Conservation (phyloP, 2,329 filamentous ascomycete genomes). For the Penicillium griseofulvum region DNA sequence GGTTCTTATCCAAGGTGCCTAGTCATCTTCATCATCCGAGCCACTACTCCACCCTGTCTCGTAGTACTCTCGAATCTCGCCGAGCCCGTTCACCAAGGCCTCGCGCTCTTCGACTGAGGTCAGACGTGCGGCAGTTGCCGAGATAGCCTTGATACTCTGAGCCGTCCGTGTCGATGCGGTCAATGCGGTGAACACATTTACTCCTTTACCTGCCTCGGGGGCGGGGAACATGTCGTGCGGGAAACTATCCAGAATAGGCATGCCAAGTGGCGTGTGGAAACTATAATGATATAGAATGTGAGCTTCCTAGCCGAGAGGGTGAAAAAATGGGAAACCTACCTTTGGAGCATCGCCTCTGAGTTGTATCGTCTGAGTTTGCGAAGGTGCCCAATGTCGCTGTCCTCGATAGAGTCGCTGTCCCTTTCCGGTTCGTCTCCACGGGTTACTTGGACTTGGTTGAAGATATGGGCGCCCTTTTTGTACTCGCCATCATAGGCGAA, state of each 20-base stretch:
- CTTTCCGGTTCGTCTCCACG: conserved; percentile 25
- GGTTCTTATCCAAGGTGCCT: conserved; percentile 4
- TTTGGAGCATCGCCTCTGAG: conserved; percentile 35
- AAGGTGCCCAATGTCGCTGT: conserved; percentile 25
- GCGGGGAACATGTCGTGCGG: conserved; percentile 67
- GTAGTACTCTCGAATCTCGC: conserved; percentile 82
- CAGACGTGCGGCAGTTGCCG: conserved; percentile 60
- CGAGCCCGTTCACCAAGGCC: conserved; percentile 73
- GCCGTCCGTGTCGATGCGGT: conserved; percentile 75
- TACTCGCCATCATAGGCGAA: conserved; percentile 35
- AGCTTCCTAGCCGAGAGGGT: conserved; percentile 7
- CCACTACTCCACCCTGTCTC: conserved; percentile 83
- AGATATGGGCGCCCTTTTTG: conserved; percentile 31
- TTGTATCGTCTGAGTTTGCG: conserved; percentile 35
- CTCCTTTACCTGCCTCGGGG: conserved; percentile 44
- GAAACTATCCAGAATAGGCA: conserved; percentile 80
- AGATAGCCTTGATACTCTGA: conserved; percentile 63
- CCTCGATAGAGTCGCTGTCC: conserved; percentile 11
- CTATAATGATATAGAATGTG: conserved; percentile 20
- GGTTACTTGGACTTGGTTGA: conserved; percentile 36
- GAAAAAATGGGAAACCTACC: conserved; percentile 21
- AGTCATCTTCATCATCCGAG: conserved; percentile 46
- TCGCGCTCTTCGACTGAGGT: conserved; percentile 78
- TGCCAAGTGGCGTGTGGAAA: conserved; percentile 53
- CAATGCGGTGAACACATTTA: conserved; percentile 54